Evolutionary conservation across 2,329 filamentous ascomycete species (phyloP).

Genomic region (Shiraia bambusicola): DNA sequence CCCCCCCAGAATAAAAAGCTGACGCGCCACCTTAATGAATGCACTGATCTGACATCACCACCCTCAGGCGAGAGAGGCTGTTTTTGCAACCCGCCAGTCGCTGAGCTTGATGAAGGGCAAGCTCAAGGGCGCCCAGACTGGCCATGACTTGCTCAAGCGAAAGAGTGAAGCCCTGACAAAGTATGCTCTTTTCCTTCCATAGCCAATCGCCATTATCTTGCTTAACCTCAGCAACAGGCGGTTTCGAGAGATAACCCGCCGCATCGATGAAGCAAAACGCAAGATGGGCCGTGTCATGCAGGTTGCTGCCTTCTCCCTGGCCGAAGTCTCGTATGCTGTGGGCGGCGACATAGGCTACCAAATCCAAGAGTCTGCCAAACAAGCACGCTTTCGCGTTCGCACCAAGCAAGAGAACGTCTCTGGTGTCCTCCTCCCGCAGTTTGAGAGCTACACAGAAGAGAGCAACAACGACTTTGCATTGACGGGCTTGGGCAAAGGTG

Average conservation of each 20-base stretch:
- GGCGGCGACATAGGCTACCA: slow-evolving; percentile 94
- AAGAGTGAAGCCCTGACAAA: slow-evolving; percentile 99
- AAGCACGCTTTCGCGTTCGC: slow-evolving; percentile 86
- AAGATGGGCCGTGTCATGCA: slow-evolving; percentile 99
- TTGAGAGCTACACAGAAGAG: slow-evolving; percentile 87
- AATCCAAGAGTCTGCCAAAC: slow-evolving; percentile 92
- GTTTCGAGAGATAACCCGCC: slow-evolving; percentile 92
- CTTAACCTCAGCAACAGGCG: slow-evolving; percentile 58
- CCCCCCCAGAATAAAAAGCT: too few relatives aligned
- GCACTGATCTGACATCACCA: too few relatives aligned
- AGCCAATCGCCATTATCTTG: slow-evolving; percentile 5
- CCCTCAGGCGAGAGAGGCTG: slow-evolving; percentile 82
- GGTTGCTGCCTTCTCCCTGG: slow-evolving; percentile 94
- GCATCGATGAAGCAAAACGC: slow-evolving; percentile 97
- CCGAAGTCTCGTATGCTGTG: slow-evolving; percentile 95
- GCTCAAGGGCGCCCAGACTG: slow-evolving; percentile 76
- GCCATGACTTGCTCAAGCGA: slow-evolving; percentile 91
- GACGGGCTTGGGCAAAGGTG: slow-evolving; percentile 93
- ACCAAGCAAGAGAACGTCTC: slow-evolving; percentile 99
- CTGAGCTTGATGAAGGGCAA: slow-evolving; percentile 97
- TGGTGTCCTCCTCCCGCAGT: slow-evolving; percentile 88
- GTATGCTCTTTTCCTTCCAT: slow-evolving; percentile 60
- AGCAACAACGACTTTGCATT: slow-evolving; percentile 94
- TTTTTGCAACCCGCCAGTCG: slow-evolving; percentile 97
- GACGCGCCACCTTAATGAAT: slow-evolving; percentile 29